These are phyloP conservation scores for Fusarium siculi DNA, from an alignment of 2,329 filamentous ascomycete genomes.

Conservation along the genomic window DNA sequence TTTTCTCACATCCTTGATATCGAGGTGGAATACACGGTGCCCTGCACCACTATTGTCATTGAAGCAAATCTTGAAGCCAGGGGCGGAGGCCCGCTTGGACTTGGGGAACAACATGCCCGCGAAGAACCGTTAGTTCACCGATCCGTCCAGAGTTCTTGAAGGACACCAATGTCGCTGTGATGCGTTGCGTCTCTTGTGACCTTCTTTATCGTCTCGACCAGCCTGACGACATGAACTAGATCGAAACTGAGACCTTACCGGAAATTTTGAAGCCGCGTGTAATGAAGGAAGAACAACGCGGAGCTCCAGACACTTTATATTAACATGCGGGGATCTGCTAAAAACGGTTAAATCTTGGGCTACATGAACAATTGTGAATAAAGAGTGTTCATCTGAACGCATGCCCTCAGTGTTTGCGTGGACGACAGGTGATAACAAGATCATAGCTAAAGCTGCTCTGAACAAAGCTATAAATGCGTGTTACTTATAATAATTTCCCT, in stretches of 20 bases:
- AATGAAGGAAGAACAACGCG: neutral
- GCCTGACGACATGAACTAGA: neutral
- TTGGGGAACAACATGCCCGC: neutral
- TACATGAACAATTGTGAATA: neutral
- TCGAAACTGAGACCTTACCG: neutral
- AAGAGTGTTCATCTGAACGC: neutral
- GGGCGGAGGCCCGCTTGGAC: neutral
- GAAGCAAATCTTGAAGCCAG: slow-evolving; percentile 11
- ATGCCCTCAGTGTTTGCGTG: neutral
- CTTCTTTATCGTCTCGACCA: neutral
- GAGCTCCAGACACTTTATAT: neutral
- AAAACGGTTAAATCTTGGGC: neutral
- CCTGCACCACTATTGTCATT: neutral
- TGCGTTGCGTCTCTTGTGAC: neutral
- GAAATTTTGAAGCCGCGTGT: neutral
- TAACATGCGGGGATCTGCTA: neutral
- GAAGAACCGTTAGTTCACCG: neutral
- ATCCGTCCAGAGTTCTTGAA: neutral
- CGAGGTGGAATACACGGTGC: neutral
- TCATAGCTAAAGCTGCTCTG: neutral
- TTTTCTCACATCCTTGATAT: slow-evolving; percentile 11
- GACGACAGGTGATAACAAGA: neutral
- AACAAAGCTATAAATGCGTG: neutral
- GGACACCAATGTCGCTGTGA: neutral
- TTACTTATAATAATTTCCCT: neutral